A percentile compares a stretch with the other conserved stretches of the same genome.
phyloP scores from a whole-genome alignment of 345 rosid genomes.

The Lepidium aucheri region DNA sequence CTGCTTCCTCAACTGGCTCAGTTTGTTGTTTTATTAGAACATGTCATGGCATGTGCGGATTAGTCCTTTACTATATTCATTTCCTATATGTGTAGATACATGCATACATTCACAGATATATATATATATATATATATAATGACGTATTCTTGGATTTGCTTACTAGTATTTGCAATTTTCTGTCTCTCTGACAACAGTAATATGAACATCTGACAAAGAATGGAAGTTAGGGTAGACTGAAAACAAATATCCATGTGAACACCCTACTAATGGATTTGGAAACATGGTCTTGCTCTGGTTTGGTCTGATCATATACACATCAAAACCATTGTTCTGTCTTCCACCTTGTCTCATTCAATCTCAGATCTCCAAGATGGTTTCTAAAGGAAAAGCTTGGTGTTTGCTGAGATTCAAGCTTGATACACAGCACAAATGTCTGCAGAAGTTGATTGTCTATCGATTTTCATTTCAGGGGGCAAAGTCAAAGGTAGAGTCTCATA shows the following conservation, averaged over 20 bases:
- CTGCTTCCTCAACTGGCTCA: slow-evolving; percentile 24
- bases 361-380: background rate
- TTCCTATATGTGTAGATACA: background rate
- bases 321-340: background rate
- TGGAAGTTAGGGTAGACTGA: background rate
- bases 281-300: slow-evolving; percentile 9
- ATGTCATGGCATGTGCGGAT: slow-evolving; percentile 21
- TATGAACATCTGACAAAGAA: background rate
- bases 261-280: background rate
- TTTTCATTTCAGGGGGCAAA: no score
- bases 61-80: background rate
- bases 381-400: background rate
- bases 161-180: background rate
- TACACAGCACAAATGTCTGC: background rate
- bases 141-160: background rate
- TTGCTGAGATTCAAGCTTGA: background rate
- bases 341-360: background rate
- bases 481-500: no score
- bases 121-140: background rate
- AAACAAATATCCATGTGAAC: slow-evolving; percentile 18
- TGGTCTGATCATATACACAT: slow-evolving; percentile 1
- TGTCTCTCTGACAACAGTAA: background rate
- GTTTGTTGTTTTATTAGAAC: slow-evolving; percentile 6
- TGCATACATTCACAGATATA: background rate
- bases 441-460: background rate